Conservation (phyloP, 257 asterid species). For the Schizonepeta tenuifolia region DNA sequence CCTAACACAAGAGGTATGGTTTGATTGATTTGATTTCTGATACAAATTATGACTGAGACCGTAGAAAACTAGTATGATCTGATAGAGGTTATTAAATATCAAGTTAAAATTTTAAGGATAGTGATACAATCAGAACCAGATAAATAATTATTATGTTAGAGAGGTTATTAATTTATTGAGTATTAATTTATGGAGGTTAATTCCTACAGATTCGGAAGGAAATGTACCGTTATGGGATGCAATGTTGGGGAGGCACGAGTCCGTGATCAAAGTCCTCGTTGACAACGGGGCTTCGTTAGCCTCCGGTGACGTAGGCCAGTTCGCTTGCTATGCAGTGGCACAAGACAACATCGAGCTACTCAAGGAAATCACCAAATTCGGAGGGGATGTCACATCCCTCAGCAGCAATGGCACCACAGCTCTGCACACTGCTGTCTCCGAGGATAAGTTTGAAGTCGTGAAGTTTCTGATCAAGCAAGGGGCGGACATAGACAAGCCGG, state of each 20-base stretch:
- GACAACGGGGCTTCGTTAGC: constrained; percentile 68
- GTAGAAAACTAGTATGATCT: too few relatives aligned
- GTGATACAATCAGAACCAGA: too few relatives aligned
- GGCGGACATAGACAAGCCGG: constrained; percentile 62
- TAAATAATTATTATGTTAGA: too few relatives aligned
- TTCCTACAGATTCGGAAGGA: constrained; percentile 73
- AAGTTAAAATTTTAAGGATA: too few relatives aligned
- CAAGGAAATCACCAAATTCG: constrained; percentile 50
- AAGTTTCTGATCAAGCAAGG: constrained; percentile 66
- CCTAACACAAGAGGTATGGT: constrained; percentile 64
- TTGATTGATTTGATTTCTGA: too few relatives aligned
- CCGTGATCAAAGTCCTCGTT: constrained; percentile 47
- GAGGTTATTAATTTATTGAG: too few relatives aligned
- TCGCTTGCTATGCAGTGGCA: constrained; percentile 67
- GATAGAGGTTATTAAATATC: too few relatives aligned
- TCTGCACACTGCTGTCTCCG: constrained; percentile 67
- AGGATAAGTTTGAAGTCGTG: constrained; percentile 62
- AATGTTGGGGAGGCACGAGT: constrained; percentile 54
- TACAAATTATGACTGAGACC: too few relatives aligned
- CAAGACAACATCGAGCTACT: constrained; percentile 64
- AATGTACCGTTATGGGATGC: constrained; percentile 86
- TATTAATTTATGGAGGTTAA: too few relatives aligned
- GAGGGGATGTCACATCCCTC: constrained; percentile 62
- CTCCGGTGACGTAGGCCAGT: constrained; percentile 66
- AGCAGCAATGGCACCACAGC: constrained; percentile 66